Evolutionary conservation across 148 eudicot species (phyloP).

Genomic region (Silene conica): DNA sequence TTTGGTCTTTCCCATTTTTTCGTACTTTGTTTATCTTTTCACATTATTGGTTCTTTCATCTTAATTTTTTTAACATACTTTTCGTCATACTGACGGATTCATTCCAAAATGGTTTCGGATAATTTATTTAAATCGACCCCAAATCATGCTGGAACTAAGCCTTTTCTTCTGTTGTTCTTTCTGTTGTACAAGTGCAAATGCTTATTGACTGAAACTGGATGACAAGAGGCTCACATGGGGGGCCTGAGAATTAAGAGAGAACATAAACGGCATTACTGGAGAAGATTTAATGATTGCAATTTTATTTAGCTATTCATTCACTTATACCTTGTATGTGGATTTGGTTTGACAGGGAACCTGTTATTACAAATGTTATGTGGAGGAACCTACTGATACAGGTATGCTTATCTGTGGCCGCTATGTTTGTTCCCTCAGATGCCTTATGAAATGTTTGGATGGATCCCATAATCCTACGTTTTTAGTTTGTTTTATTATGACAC

Average conservation of each 20-base stretch:
- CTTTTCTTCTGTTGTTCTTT: neutral
- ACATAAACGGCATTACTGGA: neutral
- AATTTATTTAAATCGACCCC: no score
- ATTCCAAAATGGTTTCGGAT: no score
- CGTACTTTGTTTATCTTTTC: no score
- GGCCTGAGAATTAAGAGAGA: neutral
- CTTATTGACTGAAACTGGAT: neutral
- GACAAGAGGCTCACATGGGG: neutral
- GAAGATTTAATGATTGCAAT: neutral
- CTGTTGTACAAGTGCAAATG: neutral
- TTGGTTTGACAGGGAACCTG: constrained; percentile 69
- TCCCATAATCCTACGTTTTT: neutral
- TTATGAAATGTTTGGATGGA: neutral
- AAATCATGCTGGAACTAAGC: no score
- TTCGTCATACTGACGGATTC: no score
- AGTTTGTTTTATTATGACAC: neutral
- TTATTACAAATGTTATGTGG: constrained; percentile 95
- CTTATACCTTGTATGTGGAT: neutral
- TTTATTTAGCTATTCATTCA: neutral
- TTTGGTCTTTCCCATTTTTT: no score
- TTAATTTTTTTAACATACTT: no score
- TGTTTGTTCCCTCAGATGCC: neutral
- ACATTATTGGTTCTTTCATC: no score
- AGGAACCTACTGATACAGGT: constrained; percentile 90
- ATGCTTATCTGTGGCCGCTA: neutral